Conservation (phyloP, 345 rosid species). For the Salix purpurea region DNA sequence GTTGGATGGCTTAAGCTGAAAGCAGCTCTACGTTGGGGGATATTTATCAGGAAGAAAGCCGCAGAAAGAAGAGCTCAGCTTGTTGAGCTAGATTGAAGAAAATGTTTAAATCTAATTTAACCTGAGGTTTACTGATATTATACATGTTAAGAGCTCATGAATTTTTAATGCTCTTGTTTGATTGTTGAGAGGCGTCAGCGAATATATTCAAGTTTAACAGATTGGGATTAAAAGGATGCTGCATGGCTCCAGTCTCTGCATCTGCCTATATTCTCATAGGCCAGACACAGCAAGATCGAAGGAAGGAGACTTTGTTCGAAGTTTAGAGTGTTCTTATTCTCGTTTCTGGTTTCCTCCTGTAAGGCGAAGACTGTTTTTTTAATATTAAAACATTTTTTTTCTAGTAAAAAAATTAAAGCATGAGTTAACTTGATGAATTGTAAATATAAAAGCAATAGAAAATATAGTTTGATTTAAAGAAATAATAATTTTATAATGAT, state of each 20-base stretch:
- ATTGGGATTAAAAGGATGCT: background rate
- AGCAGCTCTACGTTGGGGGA: slow-evolving; percentile 94
- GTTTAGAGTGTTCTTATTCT: background rate
- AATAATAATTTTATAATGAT: no score
- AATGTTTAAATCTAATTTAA: slow-evolving; percentile 4
- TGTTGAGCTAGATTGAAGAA: slow-evolving; percentile 60
- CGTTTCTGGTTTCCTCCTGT: background rate
- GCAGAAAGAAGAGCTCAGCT: slow-evolving; percentile 87
- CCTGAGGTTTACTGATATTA: background rate
- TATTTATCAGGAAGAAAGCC: slow-evolving; percentile 86
- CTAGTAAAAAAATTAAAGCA: no score
- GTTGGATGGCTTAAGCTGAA: slow-evolving; percentile 94
- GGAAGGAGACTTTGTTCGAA: background rate
- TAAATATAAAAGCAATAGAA: no score
- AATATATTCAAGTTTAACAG: background rate
- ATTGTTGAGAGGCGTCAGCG: background rate
- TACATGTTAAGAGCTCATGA: background rate
- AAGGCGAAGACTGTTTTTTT: no score
- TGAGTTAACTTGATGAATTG: no score
- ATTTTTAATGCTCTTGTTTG: background rate
- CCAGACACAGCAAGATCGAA: background rate
- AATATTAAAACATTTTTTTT: no score
- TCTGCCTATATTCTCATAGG: background rate
- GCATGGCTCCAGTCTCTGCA: background rate
- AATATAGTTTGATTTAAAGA: no score